Conservation (phyloP, 1,139 yeast species). For the Sugiyamaella japonica region DNA sequence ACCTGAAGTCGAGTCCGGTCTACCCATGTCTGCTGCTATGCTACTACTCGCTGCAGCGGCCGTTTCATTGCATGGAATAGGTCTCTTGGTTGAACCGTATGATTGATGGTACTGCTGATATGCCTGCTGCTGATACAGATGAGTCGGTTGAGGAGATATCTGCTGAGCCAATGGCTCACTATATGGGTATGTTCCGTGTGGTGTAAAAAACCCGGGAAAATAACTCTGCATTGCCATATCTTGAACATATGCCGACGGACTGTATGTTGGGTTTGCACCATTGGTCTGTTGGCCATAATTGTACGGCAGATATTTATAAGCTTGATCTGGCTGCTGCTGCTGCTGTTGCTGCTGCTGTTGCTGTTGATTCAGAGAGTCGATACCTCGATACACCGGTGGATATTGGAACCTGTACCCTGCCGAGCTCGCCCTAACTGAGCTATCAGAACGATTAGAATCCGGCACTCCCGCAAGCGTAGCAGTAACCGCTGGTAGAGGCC, state of each 20-base stretch:
- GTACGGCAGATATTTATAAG: neutral
- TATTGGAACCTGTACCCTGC: neutral
- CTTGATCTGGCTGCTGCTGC: neutral
- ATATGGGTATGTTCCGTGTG: neutral
- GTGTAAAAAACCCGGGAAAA: neutral
- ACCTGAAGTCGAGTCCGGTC: neutral
- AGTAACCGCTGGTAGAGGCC: neutral
- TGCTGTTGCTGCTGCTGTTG: neutral
- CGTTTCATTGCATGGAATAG: neutral
- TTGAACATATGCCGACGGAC: neutral
- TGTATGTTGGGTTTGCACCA: neutral
- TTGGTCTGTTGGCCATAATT: neutral
- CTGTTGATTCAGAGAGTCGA: neutral
- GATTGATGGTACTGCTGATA: neutral
- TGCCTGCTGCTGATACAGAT: neutral
- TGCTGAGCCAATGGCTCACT: neutral
- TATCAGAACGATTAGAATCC: neutral
- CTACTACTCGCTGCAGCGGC: no score
- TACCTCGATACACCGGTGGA: neutral
- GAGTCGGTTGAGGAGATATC: neutral
- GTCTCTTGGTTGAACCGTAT: conserved; percentile 3
- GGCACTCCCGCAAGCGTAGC: no score
- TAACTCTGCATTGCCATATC: neutral
- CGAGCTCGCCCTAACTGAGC: neutral
- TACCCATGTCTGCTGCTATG: no score